phyloP scores from a whole-genome alignment of 2,329 filamentous ascomycete genomes.

The Colletotrichum gloeosporioides region DNA sequence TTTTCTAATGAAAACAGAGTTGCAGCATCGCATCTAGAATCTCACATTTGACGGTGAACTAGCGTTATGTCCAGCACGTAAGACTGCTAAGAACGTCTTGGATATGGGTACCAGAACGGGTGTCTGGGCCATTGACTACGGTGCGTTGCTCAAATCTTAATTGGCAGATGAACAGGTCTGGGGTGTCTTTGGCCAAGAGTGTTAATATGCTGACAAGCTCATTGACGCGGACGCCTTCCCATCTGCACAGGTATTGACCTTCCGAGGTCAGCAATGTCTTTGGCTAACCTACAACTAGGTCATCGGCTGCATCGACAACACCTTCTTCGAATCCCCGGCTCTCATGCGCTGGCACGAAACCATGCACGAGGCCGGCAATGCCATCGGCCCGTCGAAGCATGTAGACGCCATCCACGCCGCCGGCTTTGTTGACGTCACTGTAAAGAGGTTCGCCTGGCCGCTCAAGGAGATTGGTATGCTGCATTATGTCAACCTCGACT shows the following conservation, averaged over 20 bases:
- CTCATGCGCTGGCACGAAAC: neutral
- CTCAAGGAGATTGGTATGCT: neutral
- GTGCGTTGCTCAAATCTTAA: no score
- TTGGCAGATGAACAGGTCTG: no score
- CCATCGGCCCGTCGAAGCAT: neutral
- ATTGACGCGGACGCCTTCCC: neutral
- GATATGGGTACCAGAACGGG: neutral
- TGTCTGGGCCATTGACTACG: neutral
- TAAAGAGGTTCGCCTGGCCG: neutral
- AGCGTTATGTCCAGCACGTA: neutral
- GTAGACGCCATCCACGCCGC: neutral
- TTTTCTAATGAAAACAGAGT: no score
- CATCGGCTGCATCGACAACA: neutral
- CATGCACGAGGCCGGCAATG: neutral
- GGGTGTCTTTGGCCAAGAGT: neutral
- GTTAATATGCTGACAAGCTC: neutral
- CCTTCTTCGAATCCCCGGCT: neutral
- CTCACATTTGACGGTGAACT: neutral
- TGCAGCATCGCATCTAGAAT: neutral
- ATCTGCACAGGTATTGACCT: neutral
- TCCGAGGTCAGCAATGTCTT: no score
- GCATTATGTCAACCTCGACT: neutral
- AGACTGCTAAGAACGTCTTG: neutral
- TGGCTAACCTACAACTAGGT: neutral
- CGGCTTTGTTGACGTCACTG: neutral